phyloP scores from a whole-genome alignment of 2,329 filamentous ascomycete species.

The Malbranchea cinnamomea region DNA sequence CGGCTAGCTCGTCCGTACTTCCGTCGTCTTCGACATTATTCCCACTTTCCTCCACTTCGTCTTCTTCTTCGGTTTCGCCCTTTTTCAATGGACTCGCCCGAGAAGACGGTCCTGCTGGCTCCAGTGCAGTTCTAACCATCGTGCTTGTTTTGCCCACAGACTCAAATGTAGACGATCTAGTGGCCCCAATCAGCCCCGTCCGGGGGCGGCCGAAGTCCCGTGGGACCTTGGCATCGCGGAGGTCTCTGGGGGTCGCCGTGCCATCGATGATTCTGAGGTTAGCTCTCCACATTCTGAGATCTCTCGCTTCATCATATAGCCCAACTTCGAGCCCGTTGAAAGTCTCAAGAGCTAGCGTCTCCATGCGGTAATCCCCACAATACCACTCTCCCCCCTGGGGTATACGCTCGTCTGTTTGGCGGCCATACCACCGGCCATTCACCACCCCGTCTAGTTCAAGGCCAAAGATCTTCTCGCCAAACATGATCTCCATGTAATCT shows the following conservation, averaged over 20 bases:
- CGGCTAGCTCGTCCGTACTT: slow-evolving; percentile 5
- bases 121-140: slow-evolving; percentile 24
- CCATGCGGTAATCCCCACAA: slow-evolving; percentile 41
- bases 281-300: slow-evolving; percentile 32
- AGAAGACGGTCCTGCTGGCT: slow-evolving; percentile 9
- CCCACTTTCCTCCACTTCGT: slow-evolving; percentile 5
- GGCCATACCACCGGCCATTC: slow-evolving; percentile 33
- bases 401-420: slow-evolving; percentile 35
- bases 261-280: slow-evolving; percentile 32
- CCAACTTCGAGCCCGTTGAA: slow-evolving; percentile 40
- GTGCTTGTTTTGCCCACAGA: slow-evolving; percentile 24
- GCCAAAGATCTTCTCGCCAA: slow-evolving; percentile 24
- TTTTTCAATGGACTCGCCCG: slow-evolving; percentile 5
- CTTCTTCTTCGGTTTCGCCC: slow-evolving; percentile 3
- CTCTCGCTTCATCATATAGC: slow-evolving; percentile 29
- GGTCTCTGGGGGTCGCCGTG: slow-evolving; percentile 13
- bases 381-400: slow-evolving; percentile 35
- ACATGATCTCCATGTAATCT: slow-evolving; percentile 33
- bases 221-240: slow-evolving; percentile 17
- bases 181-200: slow-evolving; percentile 9
- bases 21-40: slow-evolving; percentile 4
- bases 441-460: slow-evolving; percentile 33
- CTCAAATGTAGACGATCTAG: slow-evolving; percentile 13
- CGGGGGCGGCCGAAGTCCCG: slow-evolving; percentile 15
- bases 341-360: slow-evolving; percentile 40